Evolutionary conservation across 73 alveolate genomes (phyloP), one percentile per base, ranked within the genome.

Genomic region (Paraurostyla sp.): DNA sequence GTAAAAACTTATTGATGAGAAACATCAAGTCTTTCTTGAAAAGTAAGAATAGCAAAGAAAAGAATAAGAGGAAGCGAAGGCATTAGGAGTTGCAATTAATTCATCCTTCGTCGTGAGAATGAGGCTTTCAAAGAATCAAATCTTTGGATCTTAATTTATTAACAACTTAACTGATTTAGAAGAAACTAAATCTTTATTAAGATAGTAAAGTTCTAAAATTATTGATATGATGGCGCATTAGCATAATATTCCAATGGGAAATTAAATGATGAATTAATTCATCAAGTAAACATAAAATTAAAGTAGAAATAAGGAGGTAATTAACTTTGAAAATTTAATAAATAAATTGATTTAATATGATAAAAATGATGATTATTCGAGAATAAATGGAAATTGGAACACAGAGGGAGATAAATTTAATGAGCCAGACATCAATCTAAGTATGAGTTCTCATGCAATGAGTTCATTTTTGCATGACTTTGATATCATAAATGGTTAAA

Each of bases 1-100:
- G 81, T 94, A 95, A 83, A 93, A 89, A 68, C 84, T 93, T 82
- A 93, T 93, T 22, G 97, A 95, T 49, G 92, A 89, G 23, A 80
- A 83, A 29, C 91, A 82, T 25, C 58, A 83, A 49, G 4, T 78
- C 22, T 51, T 49, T 27, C 46, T 49, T 6, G 78, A 54, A 27
- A 50, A 78, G 22, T 23, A 78, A 20, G 76, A 78, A 38, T 25
- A 35, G 42, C 52, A 35, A 51, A 78, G 35, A 35, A 36, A 59
- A 38, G 89, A 78, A 41, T 30, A 51, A 78, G 89, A 78, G 29
- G 89, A 49, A 40, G 80, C 76, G 15, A 50, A 54, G n/a, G 63
- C 89, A 0, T 54, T 73, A 50, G 87, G 87, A 27, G 15, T 73
- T 3, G 87, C 87, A 23, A 45, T 73, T 0, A 50, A 73, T 73